These are phyloP conservation scores for Cryphonectria nitschkei DNA, from an alignment of 2,329 filamentous ascomycete genomes.

Conservation along the genomic window DNA sequence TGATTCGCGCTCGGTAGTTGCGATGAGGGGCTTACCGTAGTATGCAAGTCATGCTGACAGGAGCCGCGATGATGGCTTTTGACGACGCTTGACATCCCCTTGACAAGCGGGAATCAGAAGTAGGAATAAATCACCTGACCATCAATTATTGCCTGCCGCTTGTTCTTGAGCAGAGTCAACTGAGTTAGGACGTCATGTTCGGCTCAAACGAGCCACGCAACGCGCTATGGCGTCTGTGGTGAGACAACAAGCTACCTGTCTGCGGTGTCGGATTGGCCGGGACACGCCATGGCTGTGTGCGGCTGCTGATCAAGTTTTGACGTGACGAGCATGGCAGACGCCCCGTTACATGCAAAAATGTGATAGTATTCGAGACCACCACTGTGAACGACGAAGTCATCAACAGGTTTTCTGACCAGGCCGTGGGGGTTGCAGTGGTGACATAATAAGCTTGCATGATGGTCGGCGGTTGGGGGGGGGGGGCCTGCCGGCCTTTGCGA, in stretches of 20 bases:
- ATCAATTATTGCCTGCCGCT: background rate
- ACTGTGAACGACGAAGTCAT: background rate
- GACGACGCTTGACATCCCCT: background rate
- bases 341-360: background rate
- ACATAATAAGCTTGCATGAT: conserved; percentile 16
- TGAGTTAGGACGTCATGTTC: background rate
- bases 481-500: background rate
- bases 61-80: background rate
- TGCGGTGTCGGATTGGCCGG: background rate
- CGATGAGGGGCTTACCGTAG: background rate
- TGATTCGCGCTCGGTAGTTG: background rate
- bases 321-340: background rate
- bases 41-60: background rate
- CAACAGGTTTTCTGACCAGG: conserved; percentile 4
- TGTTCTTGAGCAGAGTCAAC: background rate
- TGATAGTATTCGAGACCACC: background rate
- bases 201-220: background rate
- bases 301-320: background rate
- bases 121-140: background rate
- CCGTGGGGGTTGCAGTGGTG: conserved; percentile 15
- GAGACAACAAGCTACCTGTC: background rate
- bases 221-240: background rate
- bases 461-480: background rate
- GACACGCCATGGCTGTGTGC: background rate
- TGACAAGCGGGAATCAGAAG: background rate